Evolutionary conservation across 106 monocot species (phyloP).

Genomic region (Acorus gramineus): DNA sequence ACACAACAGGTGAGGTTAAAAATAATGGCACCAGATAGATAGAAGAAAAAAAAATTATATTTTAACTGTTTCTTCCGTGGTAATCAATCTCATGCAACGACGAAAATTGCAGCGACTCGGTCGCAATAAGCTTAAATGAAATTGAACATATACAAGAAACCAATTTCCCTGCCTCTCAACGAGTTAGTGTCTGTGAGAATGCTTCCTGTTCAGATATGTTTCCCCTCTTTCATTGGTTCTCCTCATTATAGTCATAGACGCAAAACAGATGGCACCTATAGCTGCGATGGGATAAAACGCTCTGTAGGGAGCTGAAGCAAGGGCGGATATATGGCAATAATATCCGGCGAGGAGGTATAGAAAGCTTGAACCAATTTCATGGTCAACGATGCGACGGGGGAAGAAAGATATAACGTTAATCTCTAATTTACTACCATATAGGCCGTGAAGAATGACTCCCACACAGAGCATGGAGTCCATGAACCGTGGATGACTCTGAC

Average conservation of each 20-base stretch:
- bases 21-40: no score
- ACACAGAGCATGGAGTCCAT: slow-evolving; percentile 57
- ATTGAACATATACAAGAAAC: no score
- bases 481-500: slow-evolving; percentile 69
- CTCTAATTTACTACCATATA: slow-evolving; percentile 61
- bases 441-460: slow-evolving; percentile 74
- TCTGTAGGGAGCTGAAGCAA: slow-evolving; percentile 52
- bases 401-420: slow-evolving; percentile 25
- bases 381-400: slow-evolving; percentile 13
- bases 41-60: no score
- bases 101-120: no score
- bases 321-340: slow-evolving; percentile 47
- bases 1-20: no score
- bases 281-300: slow-evolving; percentile 56
- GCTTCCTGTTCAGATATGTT: slow-evolving; percentile 44
- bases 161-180: no score
- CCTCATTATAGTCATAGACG: slow-evolving; percentile 31
- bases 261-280: slow-evolving; percentile 51
- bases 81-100: no score
- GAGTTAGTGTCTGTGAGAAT: slow-evolving; percentile 67
- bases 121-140: no score
- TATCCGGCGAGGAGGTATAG: slow-evolving; percentile 70
- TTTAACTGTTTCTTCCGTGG: no score
- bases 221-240: slow-evolving; percentile 35
- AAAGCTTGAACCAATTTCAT: slow-evolving; percentile 41